Evolutionary conservation across 371 early-diverging fungal genomes (phyloP).

Genomic region (Smittium culicis): DNA sequence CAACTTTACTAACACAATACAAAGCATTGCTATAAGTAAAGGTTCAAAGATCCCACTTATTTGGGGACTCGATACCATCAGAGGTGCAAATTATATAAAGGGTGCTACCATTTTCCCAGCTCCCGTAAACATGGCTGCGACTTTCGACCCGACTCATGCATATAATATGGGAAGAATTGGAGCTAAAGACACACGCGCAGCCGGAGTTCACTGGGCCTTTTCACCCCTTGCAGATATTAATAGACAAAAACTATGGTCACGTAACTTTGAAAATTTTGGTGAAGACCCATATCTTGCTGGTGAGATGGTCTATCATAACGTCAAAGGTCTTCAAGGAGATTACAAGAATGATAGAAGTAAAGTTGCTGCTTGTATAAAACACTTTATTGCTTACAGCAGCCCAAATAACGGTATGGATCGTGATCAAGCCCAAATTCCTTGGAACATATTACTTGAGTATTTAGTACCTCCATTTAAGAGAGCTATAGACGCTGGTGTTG

Average conservation of each 20-base stretch:
- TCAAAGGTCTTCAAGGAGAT: conserved; percentile 50
- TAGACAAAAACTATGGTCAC: conserved; percentile 51
- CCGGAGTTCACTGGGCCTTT: conserved; percentile 46
- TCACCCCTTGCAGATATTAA: conserved; percentile 48
- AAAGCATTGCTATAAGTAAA: conserved; percentile 27
- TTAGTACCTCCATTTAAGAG: conserved; percentile 48
- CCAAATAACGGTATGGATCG: conserved; percentile 45
- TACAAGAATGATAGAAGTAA: conserved; percentile 39
- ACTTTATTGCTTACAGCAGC: conserved; percentile 36
- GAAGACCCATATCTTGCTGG: conserved; percentile 45
- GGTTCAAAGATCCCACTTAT: conserved; percentile 35
- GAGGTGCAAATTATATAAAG: conserved; percentile 51
- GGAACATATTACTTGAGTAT: conserved; percentile 42
- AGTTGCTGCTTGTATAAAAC: conserved; percentile 45
- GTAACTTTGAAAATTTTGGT: conserved; percentile 46
- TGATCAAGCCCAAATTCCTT: conserved; percentile 41
- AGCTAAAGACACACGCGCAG: conserved; percentile 40
- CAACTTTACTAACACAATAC: conserved; percentile 33
- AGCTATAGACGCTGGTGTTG: conserved; percentile 46
- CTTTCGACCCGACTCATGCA: conserved; percentile 35
- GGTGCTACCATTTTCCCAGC: conserved; percentile 41
- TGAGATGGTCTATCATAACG: conserved; percentile 37
- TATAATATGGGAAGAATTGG: conserved; percentile 37
- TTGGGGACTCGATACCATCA: conserved; percentile 45
- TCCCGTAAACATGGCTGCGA: conserved; percentile 38